Base-by-base conservation (phyloP, 352 stramenopile genomes). In the Globisporangium parvum region DNA sequence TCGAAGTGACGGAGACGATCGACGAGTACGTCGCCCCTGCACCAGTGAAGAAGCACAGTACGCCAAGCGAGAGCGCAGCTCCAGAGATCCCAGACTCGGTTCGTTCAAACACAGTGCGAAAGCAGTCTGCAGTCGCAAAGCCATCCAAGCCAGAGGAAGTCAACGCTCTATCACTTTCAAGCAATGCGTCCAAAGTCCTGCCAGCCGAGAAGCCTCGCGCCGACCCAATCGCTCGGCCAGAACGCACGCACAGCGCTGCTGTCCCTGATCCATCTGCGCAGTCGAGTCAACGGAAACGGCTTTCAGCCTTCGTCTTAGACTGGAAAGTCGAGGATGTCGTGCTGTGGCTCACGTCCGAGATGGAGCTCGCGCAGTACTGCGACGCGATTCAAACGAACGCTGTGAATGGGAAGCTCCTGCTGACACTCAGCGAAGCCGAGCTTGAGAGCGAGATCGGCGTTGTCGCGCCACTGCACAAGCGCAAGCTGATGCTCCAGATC, bases 321-420 rank as follows among this genome's bases (percentile, higher is more conserved):
- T 84, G 73, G 73, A 84, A 80, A 62, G 71, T 84, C 6, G 66
- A 70, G 35, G 73, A 84, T 40, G 73, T 84, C 2, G 28, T 70
- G 28, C 55, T 69, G 45, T 84, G 73, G 73, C 70, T 84, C 24
- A 56, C 64, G 3, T 42, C 66, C 9, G 69, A 79, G 23, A 75
- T 84, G 62, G 69, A 84, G 50, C 60, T 84, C n/a, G 44, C 48
- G 0, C 71, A 78, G 37, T 84, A 84, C 55, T 58, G 59, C 1
- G 44, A 60, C 0, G 65, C 61, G 5, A 66, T 84, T 26, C 44
- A 68, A 9, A 46, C 63, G 23, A 77, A 77, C 31, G 70, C 73
- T 0, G 65, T 84, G 9, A 79, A 75, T 42, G 71, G 73, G 0
- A 73, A 71, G 24, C 45, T 84, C 2, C 41, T 84, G 35, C 53